Conservation (phyloP, 257 asterid species). For the Haberlea rhodopensis region DNA sequence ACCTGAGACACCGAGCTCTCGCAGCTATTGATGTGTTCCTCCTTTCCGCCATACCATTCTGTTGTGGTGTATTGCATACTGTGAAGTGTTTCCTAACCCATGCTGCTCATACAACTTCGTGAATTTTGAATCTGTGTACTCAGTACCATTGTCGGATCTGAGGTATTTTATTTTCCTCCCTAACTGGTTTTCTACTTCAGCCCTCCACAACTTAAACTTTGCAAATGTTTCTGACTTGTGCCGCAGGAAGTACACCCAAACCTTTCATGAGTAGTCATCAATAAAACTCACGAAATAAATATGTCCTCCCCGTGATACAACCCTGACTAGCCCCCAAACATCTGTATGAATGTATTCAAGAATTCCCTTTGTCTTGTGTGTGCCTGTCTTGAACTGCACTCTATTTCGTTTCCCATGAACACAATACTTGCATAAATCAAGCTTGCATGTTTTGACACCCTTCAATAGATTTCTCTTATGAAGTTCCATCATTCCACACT, state of each 20-base stretch:
- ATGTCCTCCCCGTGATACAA: background rate
- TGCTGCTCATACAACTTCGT: background rate
- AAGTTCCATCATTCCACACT: background rate
- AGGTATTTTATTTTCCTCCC: conserved; percentile 2
- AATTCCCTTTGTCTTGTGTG: background rate
- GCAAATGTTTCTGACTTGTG: conserved; percentile 9
- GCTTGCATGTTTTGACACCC: background rate
- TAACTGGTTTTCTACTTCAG: background rate
- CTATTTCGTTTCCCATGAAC: too few relatives aligned
- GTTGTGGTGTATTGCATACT: background rate
- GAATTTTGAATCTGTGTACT: background rate
- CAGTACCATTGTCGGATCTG: background rate
- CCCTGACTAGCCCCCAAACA: background rate
- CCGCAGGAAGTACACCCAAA: conserved; percentile 9
- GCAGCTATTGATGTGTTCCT: background rate
- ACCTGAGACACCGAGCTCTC: background rate
- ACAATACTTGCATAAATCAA: conserved; percentile 6
- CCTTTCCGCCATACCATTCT: too few relatives aligned
- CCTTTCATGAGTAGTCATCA: background rate
- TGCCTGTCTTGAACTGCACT: background rate
- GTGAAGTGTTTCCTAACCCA: background rate
- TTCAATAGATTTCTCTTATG: background rate
- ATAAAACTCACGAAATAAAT: background rate
- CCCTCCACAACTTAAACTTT: conserved; percentile 1
- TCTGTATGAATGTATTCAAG: background rate